phyloP scores from a whole-genome alignment of 2,329 filamentous ascomycete species.

The Pestalotiopsis sp. region DNA sequence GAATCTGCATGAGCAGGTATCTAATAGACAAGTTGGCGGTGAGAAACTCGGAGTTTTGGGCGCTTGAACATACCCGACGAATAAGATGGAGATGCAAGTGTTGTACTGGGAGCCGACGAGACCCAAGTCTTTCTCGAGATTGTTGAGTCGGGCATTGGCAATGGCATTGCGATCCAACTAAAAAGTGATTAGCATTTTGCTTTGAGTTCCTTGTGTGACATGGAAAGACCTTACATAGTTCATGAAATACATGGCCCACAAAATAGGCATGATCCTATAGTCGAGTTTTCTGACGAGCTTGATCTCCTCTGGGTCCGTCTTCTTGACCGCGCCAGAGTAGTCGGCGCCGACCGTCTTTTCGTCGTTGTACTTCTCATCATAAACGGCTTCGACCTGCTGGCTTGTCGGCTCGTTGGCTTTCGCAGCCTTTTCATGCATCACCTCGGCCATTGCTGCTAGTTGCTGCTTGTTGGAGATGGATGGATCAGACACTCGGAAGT shows the following conservation, averaged over 20 bases:
- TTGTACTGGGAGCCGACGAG: constrained; percentile 12
- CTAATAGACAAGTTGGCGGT: background rate
- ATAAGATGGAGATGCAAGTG: constrained; percentile 15
- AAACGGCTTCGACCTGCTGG: background rate
- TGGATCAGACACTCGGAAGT: background rate
- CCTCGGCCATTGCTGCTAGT: background rate
- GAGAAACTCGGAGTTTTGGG: background rate
- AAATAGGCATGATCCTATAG: constrained; percentile 39
- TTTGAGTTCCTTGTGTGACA: background rate
- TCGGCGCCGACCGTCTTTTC: constrained; percentile 17
- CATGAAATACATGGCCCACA: constrained; percentile 43
- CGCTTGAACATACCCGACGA: constrained; percentile 10
- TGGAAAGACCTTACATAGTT: constrained; percentile 30
- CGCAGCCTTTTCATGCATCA: background rate
- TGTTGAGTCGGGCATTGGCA: constrained; percentile 34
- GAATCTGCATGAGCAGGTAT: constrained; percentile 2
- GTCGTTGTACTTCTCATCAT: background rate
- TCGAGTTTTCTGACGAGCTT: constrained; percentile 38
- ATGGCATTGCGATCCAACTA: constrained; percentile 46
- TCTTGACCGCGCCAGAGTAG: constrained; percentile 35
- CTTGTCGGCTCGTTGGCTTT: background rate
- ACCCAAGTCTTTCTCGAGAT: constrained; percentile 24
- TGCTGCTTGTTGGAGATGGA: background rate
- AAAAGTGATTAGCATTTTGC: background rate
- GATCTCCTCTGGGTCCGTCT: constrained; percentile 35